These are phyloP conservation scores for Starmerella asiatica DNA, from an alignment of 805 yeast genomes.

Conservation along the genomic window DNA sequence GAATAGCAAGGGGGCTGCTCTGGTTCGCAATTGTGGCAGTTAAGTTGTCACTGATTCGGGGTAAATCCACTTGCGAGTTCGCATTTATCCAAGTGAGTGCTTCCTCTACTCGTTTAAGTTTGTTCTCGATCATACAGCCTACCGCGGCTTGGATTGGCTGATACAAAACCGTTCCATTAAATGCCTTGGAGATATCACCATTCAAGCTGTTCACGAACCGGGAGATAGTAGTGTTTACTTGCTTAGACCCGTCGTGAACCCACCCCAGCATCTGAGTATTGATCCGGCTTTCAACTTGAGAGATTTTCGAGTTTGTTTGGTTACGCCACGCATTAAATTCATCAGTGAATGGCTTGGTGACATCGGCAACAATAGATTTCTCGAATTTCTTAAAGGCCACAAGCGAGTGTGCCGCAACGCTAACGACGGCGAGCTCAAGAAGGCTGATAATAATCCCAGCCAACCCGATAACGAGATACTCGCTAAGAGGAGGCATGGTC, in stretches of 20 bases:
- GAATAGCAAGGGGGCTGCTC: not conserved
- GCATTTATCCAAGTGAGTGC: slow-evolving; percentile 72
- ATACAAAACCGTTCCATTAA: slow-evolving; percentile 56
- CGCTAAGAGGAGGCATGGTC: slow-evolving; percentile 40
- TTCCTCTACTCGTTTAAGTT: slow-evolving; percentile 47
- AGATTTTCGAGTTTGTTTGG: slow-evolving; percentile 43
- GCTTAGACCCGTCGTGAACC: slow-evolving; percentile 42
- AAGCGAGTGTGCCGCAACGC: slow-evolving; percentile 8
- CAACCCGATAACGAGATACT: slow-evolving; percentile 40
- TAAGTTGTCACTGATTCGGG: slow-evolving; percentile 23
- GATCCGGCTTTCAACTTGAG: slow-evolving; percentile 35
- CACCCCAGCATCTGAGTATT: slow-evolving; percentile 58
- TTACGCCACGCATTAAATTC: slow-evolving; percentile 35
- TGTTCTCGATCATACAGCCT: slow-evolving; percentile 66
- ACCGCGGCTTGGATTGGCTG: slow-evolving; percentile 53
- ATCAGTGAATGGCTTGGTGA: slow-evolving; percentile 13
- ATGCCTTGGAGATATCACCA: slow-evolving; percentile 41
- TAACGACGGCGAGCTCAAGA: slow-evolving; percentile 38
- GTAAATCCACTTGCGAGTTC: slow-evolving; percentile 46
- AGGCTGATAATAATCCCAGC: slow-evolving; percentile 43
- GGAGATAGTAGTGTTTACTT: slow-evolving; percentile 48
- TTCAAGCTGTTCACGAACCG: slow-evolving; percentile 48
- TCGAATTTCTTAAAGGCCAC: slow-evolving; percentile 11
- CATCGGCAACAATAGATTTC: slow-evolving; percentile 7
- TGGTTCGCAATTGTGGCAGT: not conserved